A percentile compares a stretch with the other conserved stretches of the same genome.
Evolutionary conservation across 768 basidiomycete species (phyloP).

Genomic region (Solioccasus polychromus): DNA sequence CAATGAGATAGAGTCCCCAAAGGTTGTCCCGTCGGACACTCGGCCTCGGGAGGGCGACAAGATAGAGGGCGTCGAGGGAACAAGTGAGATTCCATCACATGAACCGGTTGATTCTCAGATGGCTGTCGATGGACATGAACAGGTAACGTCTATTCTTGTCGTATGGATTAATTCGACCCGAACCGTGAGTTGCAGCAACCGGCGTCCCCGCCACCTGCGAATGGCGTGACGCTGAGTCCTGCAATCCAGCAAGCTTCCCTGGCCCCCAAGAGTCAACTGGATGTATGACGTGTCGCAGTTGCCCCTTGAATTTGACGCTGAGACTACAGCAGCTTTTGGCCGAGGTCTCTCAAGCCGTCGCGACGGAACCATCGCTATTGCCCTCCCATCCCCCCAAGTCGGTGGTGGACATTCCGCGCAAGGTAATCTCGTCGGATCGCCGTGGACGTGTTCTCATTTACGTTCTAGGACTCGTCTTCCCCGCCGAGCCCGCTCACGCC

Average conservation of each 20-base stretch:
- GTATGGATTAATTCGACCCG: neutral
- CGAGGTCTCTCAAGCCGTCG: conserved; percentile 29
- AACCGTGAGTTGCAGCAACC: conserved; percentile 8
- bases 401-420: conserved; percentile 7
- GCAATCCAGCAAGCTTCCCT: conserved; percentile 8
- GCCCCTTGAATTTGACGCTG: conserved; percentile 14
- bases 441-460: conserved; percentile 1
- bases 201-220: neutral
- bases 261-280: conserved; percentile 24
- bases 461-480: conserved; percentile 13
- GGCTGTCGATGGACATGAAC: conserved; percentile 13
- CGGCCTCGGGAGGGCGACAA: conserved; percentile 4
- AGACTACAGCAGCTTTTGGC: conserved; percentile 24
- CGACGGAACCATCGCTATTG: conserved; percentile 26
- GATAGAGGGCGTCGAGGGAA: conserved; percentile 22
- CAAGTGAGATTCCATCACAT: no score
- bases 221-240: conserved; percentile 9
- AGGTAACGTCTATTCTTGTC: conserved; percentile 18
- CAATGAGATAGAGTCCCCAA: neutral
- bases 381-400: conserved; percentile 23
- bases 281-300: conserved; percentile 22
- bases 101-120: conserved; percentile 15
- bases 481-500: conserved; percentile 24
- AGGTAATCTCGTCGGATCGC: conserved; percentile 11
- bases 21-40: neutral